phyloP scores from a whole-genome alignment of 1,284 basidiomycete species.

The Cryptococcus sp. region DNA sequence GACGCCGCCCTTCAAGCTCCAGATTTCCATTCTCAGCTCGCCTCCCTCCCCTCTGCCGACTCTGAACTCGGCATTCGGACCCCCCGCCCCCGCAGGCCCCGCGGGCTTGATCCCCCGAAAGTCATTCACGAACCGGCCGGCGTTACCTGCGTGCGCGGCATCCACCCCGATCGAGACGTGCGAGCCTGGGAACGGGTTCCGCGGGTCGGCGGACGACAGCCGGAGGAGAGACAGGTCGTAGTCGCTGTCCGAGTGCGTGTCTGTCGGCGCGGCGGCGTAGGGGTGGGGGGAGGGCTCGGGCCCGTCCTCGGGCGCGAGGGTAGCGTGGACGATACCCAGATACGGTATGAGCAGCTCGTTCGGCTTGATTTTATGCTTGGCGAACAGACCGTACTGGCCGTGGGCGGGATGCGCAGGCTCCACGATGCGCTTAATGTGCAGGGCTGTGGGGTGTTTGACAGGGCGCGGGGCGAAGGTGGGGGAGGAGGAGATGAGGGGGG shows the following conservation, averaged over 20 bases:
- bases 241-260: constrained; percentile 52
- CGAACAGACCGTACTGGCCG: constrained; percentile 80
- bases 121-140: constrained; percentile 82
- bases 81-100: too few relatives aligned
- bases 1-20: constrained; percentile 60
- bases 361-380: constrained; percentile 63
- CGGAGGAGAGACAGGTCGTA: constrained; percentile 82
- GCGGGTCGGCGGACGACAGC: constrained; percentile 25
- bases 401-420: constrained; percentile 63
- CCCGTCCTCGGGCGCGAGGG: constrained; percentile 58
- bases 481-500: constrained; percentile 22
- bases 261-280: background rate
- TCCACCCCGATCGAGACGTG: constrained; percentile 57
- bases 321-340: constrained; percentile 63
- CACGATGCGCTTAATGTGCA: constrained; percentile 45
- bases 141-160: constrained; percentile 72
- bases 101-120: constrained; percentile 64
- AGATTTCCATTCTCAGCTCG: constrained; percentile 72
- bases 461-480: constrained; percentile 21
- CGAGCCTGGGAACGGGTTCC: constrained; percentile 27
- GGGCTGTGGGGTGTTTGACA: constrained; percentile 26
- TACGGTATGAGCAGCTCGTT: constrained; percentile 74
- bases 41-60: constrained; percentile 60
- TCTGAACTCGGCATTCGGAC: constrained; percentile 69
- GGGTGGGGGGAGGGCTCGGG: constrained; percentile 57